Evolutionary conservation across 495 filamentous ascomycete genomes (phyloP).

Genomic region (Hypomontagnella submonticulosa): DNA sequence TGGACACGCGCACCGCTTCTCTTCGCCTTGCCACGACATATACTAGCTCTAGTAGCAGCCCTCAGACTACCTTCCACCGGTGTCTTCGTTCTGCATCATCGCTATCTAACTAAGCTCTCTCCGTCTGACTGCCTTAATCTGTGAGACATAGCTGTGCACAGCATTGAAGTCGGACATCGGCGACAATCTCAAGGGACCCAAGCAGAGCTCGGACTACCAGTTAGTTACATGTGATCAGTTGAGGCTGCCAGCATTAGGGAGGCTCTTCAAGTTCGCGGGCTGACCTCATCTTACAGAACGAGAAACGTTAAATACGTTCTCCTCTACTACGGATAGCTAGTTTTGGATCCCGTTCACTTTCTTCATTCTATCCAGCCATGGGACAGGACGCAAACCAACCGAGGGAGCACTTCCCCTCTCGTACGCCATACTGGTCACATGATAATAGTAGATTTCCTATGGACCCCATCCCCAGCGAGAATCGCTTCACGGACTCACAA

Average conservation of each 20-base stretch:
- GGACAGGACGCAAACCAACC: conserved; percentile 39
- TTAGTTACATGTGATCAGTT: conserved; percentile 32
- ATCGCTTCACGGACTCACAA: conserved; percentile 34
- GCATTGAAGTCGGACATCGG: conserved; percentile 37
- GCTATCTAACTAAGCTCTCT: conserved; percentile 15
- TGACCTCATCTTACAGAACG: conserved; percentile 8
- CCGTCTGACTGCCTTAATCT: conserved; percentile 24
- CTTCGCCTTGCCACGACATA: conserved; percentile 36
- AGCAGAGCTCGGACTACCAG: conserved; percentile 13
- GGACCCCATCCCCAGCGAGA: conserved; percentile 37
- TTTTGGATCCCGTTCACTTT: neutral
- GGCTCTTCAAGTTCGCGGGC: conserved; percentile 26
- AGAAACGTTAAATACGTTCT: conserved; percentile 16
- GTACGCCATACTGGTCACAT: conserved; percentile 30
- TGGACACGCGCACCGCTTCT: conserved; percentile 33
- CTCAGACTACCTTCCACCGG: conserved; percentile 36
- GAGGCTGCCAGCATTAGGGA: conserved; percentile 23
- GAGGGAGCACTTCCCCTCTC: conserved; percentile 38
- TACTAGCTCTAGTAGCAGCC: conserved; percentile 40
- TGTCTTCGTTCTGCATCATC: conserved; percentile 29
- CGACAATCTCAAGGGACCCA: conserved; percentile 24
- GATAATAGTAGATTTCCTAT: conserved; percentile 32
- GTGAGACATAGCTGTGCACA: conserved; percentile 34
- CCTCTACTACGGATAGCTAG: conserved; percentile 6
- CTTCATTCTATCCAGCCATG: conserved; percentile 29